Evolutionary conservation across 441 rosid genomes (phyloP), one percentile per base, ranked within the genome.

Genomic region (Bocquillonia castaneifolia): DNA sequence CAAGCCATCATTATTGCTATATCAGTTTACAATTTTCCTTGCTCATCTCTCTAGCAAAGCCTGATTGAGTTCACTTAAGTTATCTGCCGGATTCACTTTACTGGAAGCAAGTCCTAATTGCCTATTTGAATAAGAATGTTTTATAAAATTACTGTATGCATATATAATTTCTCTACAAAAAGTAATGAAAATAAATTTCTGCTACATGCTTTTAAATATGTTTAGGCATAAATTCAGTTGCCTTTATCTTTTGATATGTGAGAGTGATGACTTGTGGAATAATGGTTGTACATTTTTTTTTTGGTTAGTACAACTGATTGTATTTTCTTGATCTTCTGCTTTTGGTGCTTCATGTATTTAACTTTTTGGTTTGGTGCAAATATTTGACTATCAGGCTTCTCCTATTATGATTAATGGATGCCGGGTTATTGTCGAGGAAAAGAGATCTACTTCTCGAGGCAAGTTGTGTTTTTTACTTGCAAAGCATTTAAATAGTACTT

Each of bases 401-500:
- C 99, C 99, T 32, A 74, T 93, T 53, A 68, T 73, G 57, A 84
- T 93, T 73, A 76, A 79, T 81, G 96, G 96, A 34, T 85, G 80
- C 32, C 83, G 78, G 59, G 96, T 83, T 48, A 77, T 79, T 59
- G 86, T 93, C 69, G 99, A 93, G 81, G 92, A 86, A 69, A 93
- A 93, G 80, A 88, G 88, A 65, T 93, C 99, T 28, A 89, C 97
- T 17, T 71, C 84, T 59, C 87, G 97, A 85, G 97, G 99, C 74
- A 85, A 88, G 91, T 75, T 71, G 34, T 6, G 40, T 63, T 76
- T 75, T 67, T 6, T 8, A 23, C 25, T 3, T 34, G 50, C 58
- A 60, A 47, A 34, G 17, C 47, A 1, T 42, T 10, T 10, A 18
- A 42, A 18, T 13, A 39, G 17, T 42, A 42, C 47, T 13, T 42